These are phyloP conservation scores for Pelargonium australe DNA, from an alignment of 441 rosid genomes.

Conservation along the genomic window DNA sequence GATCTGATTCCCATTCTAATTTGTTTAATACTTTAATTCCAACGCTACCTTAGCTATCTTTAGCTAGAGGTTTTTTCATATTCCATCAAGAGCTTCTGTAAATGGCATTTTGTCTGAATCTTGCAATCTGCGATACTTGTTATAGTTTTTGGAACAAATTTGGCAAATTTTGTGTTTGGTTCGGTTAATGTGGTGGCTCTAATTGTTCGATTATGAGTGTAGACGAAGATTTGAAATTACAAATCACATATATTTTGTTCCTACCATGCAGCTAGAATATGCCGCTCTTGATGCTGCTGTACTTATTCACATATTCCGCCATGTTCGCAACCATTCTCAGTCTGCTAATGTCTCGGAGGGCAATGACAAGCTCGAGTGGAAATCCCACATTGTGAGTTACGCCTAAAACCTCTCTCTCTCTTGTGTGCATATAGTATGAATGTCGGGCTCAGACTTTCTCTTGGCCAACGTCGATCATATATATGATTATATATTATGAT, in stretches of 20 bases:
- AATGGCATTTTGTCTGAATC: background rate
- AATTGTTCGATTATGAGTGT: no score
- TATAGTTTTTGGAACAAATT: no score
- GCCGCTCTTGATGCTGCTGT: slow-evolving; percentile 93
- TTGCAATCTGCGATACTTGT: no score
- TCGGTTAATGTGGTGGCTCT: no score
- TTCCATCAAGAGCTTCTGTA: background rate
- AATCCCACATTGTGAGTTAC: slow-evolving; percentile 65
- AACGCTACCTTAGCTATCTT: no score
- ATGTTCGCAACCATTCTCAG: slow-evolving; percentile 37
- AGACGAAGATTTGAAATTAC: no score
- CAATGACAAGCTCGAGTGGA: slow-evolving; percentile 53
- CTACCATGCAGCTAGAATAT: slow-evolving; percentile 65
- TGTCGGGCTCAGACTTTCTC: background rate
- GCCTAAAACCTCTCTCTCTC: slow-evolving; percentile 3
- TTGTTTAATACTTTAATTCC: no score
- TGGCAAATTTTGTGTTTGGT: no score
- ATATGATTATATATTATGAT: background rate
- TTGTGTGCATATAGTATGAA: no score
- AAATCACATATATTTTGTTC: background rate
- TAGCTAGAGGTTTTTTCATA: no score
- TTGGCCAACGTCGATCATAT: background rate
- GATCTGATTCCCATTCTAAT: no score
- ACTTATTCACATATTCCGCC: slow-evolving; percentile 63
- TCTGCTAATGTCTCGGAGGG: slow-evolving; percentile 31